phyloP scores from a whole-genome alignment of 345 rosid genomes.

The Eucalyptus marginata region DNA sequence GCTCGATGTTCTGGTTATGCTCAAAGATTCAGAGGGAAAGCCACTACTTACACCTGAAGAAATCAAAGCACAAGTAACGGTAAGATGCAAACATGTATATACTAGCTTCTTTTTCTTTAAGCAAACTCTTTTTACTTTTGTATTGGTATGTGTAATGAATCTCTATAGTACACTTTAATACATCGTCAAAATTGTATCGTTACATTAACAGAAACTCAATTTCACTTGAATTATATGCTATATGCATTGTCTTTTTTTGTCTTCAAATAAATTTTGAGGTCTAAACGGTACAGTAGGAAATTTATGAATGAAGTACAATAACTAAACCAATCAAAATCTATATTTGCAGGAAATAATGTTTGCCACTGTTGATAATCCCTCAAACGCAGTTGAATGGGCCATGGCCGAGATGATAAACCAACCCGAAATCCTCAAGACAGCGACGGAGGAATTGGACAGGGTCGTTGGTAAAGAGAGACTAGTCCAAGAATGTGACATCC shows the following conservation, averaged over 20 bases:
- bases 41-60: not conserved
- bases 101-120: not conserved
- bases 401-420: conserved; percentile 34
- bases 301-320: not conserved
- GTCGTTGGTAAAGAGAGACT: conserved; percentile 28
- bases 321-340: not conserved
- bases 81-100: not conserved
- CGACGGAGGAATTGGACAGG: conserved; percentile 22
- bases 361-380: conserved; percentile 23
- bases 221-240: not conserved
- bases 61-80: not conserved
- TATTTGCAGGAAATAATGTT: conserved; percentile 23
- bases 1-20: conserved; percentile 28
- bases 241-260: not conserved
- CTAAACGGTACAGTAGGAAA: not conserved
- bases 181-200: too few species aligned
- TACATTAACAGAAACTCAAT: not conserved
- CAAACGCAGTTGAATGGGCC: conserved; percentile 35
- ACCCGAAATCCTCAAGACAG: conserved; percentile 21
- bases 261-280: not conserved
- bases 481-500: conserved; percentile 32
- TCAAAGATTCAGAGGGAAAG: not conserved
- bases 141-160: not conserved
- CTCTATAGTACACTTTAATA: too few species aligned
- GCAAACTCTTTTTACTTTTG: not conserved